Evolutionary conservation across 2,329 filamentous ascomycete genomes (phyloP).

Genomic region (Venturiaceae sp.): DNA sequence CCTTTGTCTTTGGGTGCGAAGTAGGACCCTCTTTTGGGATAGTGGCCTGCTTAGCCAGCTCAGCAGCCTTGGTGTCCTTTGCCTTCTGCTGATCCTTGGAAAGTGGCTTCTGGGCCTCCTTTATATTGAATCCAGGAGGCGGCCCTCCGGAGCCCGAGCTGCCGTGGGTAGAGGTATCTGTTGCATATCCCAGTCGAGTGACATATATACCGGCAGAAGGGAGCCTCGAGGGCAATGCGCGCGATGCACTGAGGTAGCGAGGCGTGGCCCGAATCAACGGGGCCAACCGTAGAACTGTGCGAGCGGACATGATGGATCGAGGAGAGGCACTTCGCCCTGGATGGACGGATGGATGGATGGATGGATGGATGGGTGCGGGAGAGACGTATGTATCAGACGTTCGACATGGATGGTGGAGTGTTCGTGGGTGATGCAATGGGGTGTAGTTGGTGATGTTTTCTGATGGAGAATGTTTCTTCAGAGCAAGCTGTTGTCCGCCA

Average conservation of each 20-base stretch:
- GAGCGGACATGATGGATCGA: constrained; percentile 20
- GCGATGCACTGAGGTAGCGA: constrained; percentile 47
- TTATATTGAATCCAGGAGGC: constrained; percentile 84
- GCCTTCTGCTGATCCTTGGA: constrained; percentile 42
- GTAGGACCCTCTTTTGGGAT: constrained; percentile 29
- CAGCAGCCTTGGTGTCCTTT: constrained; percentile 14
- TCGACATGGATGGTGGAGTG: background rate
- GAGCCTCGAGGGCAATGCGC: constrained; percentile 40
- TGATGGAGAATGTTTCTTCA: background rate
- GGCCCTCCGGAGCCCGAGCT: constrained; percentile 35
- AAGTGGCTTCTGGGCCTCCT: constrained; percentile 79
- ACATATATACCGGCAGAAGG: constrained; percentile 14
- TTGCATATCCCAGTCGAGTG: background rate
- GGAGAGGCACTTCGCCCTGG: constrained; percentile 5
- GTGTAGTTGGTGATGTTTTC: background rate
- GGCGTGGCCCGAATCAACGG: constrained; percentile 39
- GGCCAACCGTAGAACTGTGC: background rate
- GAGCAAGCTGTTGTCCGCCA: background rate
- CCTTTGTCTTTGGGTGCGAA: constrained; percentile 35
- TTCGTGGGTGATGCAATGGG: background rate
- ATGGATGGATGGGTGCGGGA: background rate
- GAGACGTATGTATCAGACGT: background rate
- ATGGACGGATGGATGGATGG: too few species aligned
- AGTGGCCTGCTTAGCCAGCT: constrained; percentile 15
- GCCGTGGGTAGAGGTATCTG: constrained; percentile 36